A percentile compares a stretch with the other conserved stretches of the same genome.
Evolutionary conservation across 495 filamentous ascomycete genomes (phyloP).

Genomic region (Xeromyces bisporus): DNA sequence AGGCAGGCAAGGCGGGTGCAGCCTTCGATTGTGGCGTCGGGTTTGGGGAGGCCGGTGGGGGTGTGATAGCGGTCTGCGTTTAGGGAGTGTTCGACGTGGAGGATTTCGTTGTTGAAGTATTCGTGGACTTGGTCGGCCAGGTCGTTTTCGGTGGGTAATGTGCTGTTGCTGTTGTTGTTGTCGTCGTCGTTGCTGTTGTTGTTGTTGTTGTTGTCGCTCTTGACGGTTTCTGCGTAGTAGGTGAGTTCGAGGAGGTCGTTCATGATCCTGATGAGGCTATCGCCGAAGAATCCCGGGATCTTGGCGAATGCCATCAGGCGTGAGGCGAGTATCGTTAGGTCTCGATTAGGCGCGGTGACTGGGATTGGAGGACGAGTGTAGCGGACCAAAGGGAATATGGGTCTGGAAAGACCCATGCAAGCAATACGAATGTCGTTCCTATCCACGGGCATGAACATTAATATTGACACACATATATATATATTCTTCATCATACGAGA

Average conservation of each 20-base stretch:
- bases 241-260: slow-evolving; percentile 25
- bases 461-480: no score
- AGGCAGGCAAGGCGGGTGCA: slow-evolving; percentile 26
- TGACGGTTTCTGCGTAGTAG: slow-evolving; percentile 29
- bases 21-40: slow-evolving; percentile 30
- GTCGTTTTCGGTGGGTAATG: no score
- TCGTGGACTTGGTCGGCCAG: slow-evolving; percentile 25
- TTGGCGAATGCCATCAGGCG: slow-evolving; percentile 20
- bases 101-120: slow-evolving; percentile 31
- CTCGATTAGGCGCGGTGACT: slow-evolving; percentile 18
- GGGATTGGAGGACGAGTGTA: slow-evolving; percentile 19
- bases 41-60: slow-evolving; percentile 41
- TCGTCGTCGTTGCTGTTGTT: slow-evolving; percentile 17
- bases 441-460: no score
- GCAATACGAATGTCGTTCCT: slow-evolving; percentile 34
- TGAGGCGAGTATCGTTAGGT: slow-evolving; percentile 19
- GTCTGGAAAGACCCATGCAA: slow-evolving; percentile 27
- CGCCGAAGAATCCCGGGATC: slow-evolving; percentile 25
- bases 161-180: slow-evolving; percentile 17
- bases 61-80: slow-evolving; percentile 37
- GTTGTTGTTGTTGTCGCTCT: slow-evolving; percentile 11
- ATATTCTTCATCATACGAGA: slow-evolving; percentile 3
- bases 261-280: slow-evolving; percentile 16
- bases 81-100: slow-evolving; percentile 27
- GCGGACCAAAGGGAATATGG: slow-evolving; percentile 30